Conservation (phyloP, 805 yeast species). For the Isabelozyma pseudorhagii region DNA sequence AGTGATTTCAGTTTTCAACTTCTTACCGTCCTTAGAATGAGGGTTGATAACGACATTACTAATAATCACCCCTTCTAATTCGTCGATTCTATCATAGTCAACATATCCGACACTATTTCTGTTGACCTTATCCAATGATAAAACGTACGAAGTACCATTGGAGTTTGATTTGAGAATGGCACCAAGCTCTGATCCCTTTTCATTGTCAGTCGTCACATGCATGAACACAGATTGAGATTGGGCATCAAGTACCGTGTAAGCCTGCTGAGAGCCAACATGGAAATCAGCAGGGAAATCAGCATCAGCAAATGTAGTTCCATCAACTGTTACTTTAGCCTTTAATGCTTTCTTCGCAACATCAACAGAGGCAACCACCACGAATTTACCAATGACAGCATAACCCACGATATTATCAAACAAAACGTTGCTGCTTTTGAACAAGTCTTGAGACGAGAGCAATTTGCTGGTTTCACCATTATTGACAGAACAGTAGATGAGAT, state of each 20-base stretch:
- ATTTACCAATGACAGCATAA: constrained; percentile 68
- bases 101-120: constrained; percentile 72
- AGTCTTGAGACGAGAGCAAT: constrained; percentile 50
- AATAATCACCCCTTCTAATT: constrained; percentile 80
- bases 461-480: constrained; percentile 26
- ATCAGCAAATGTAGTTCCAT: constrained; percentile 73
- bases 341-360: constrained; percentile 45
- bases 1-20: constrained; percentile 69
- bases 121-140: constrained; percentile 68
- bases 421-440: constrained; percentile 40
- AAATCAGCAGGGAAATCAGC: constrained; percentile 72
- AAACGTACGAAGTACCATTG: constrained; percentile 83
- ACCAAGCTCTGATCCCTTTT: constrained; percentile 61
- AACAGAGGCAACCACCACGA: constrained; percentile 65
- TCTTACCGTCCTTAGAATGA: constrained; percentile 46
- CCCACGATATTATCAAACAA: constrained; percentile 65
- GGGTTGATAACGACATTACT: constrained; percentile 67
- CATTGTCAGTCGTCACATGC: constrained; percentile 70
- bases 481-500: constrained; percentile 65
- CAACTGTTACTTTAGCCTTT: constrained; percentile 70
- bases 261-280: constrained; percentile 45
- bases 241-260: constrained; percentile 76
- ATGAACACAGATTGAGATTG: constrained; percentile 69
- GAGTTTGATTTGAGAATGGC: constrained; percentile 82
- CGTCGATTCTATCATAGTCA: constrained; percentile 82